Evolutionary conservation across 306 rosid species (phyloP).

Genomic region (Vigna trinervia): DNA sequence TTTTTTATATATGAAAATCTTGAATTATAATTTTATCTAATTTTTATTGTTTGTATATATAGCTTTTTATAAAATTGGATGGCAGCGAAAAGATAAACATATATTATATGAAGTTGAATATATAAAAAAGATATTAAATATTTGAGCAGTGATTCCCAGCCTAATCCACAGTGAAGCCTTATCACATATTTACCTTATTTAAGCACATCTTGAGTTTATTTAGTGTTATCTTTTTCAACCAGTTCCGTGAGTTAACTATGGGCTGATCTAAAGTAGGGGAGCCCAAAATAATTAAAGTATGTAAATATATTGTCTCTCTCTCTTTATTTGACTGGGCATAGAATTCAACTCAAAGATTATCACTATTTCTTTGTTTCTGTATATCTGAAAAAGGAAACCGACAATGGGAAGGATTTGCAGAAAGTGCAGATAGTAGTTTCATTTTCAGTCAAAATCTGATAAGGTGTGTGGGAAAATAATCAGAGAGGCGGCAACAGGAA

Average conservation of each 20-base stretch:
- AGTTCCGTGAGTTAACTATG: neutral
- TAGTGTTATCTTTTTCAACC: neutral
- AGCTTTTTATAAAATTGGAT: neutral
- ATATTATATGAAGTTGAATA: too few species aligned
- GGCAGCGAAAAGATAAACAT: neutral
- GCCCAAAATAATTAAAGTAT: conserved; percentile 33
- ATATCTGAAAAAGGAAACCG: conserved; percentile 38
- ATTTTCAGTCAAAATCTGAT: conserved; percentile 26
- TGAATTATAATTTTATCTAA: too few species aligned
- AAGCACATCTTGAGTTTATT: conserved; percentile 14
- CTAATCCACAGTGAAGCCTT: conserved; percentile 43
- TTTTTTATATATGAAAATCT: neutral
- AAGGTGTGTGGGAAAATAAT: conserved; percentile 38
- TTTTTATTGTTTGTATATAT: too few species aligned
- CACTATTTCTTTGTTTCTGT: conserved; percentile 37
- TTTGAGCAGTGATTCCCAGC: conserved; percentile 36
- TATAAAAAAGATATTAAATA: too few species aligned
- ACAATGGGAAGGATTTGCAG: conserved; percentile 23
- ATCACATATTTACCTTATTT: conserved; percentile 8
- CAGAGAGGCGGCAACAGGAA: conserved; percentile 30
- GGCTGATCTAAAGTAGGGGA: neutral
- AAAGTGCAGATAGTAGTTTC: neutral
- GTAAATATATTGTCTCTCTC: neutral
- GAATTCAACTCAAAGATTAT: conserved; percentile 54
- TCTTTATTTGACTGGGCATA: conserved; percentile 13